Base-by-base conservation (phyloP, 768 basidiomycete species). In the Sutorius australiensis region DNA sequence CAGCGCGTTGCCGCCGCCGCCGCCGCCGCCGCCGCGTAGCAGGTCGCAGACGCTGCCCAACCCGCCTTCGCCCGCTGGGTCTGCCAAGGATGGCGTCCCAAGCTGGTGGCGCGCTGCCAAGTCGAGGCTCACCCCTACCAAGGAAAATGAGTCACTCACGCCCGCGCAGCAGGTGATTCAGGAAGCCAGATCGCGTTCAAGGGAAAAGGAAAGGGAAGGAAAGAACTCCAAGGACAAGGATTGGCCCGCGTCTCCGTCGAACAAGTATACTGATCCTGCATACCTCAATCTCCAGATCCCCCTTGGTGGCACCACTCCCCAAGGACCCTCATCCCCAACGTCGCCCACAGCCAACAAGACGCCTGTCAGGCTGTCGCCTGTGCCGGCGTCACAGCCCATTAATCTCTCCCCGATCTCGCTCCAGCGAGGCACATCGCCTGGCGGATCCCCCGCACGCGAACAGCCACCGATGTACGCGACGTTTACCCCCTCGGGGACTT, bases 161-260 rank as follows among this genome's bases (percentile, higher is more conserved):
- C 89, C 90, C 9, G 90, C 91, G 0, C 90, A 92, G 61, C 89
- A 90, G 59, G 77, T 93, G 49, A 83, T 92, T 44, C 77, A 79
- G 51, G 89, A 92, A 8, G 74, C 87, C 16, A 89, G 91, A 63
- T 73, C 79, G 17, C 77, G 80, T 39, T 81, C 86, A 50, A 84
- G 82, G 62, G 82, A 82, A 45, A 68, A 72, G 59, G 76, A 69
- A 54, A 37, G 1, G 36, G 76, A 69, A 54, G n/a, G 2, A 16
- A 17, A 17, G n/a, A 65, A 61, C 16, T 31, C 59, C 1, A 76
- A 74, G 48, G 72, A 73, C 47, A 80, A 77, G 60, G 79, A 73
- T 46, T 87, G 84, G 85, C 83, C 83, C 3, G 65, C 81, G 6
- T 75, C 75, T 48, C 51, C 77, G 3, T 71, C 81, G 45, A 69